These are phyloP conservation scores for Citrus glauca DNA, from an alignment of 345 rosid species.

Conservation along the genomic window DNA sequence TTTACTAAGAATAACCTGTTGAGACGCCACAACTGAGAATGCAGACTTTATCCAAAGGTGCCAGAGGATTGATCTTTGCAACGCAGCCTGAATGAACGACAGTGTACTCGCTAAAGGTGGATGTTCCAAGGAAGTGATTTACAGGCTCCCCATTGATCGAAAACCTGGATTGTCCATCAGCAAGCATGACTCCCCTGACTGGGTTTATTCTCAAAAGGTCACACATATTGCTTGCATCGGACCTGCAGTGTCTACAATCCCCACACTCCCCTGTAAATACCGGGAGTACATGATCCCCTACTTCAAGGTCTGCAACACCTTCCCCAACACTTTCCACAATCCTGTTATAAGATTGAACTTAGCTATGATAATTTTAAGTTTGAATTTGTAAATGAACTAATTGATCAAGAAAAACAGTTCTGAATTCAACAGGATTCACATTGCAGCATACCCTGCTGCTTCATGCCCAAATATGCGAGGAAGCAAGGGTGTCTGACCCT, in stretches of 20 bases:
- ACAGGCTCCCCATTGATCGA: slow-evolving; percentile 27
- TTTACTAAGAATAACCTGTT: slow-evolving; percentile 22
- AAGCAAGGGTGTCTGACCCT: slow-evolving; percentile 18
- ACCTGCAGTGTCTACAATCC: slow-evolving; percentile 38
- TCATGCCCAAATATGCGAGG: slow-evolving; percentile 30
- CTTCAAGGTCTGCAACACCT: slow-evolving; percentile 35
- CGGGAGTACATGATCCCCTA: slow-evolving; percentile 45
- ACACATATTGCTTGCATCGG: slow-evolving; percentile 40
- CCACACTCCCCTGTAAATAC: slow-evolving; percentile 47
- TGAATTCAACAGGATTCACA: neutral
- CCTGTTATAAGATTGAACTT: slow-evolving; percentile 14
- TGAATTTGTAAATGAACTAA: neutral
- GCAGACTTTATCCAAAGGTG: slow-evolving; percentile 43
- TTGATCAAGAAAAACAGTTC: neutral
- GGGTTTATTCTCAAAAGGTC: slow-evolving; percentile 31
- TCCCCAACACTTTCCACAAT: slow-evolving; percentile 41
- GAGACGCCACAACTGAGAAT: slow-evolving; percentile 39
- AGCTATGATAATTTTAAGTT: neutral
- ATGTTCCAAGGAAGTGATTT: slow-evolving; percentile 35
- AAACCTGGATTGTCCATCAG: slow-evolving; percentile 36
- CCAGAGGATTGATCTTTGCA: slow-evolving; percentile 34
- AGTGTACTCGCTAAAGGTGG: slow-evolving; percentile 34
- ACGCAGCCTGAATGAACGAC: slow-evolving; percentile 32
- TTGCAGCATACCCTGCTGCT: slow-evolving; percentile 20
- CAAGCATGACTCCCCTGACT: slow-evolving; percentile 34